Conservation (phyloP, 306 rosid genomes). For the Lagenaria siceraria region DNA sequence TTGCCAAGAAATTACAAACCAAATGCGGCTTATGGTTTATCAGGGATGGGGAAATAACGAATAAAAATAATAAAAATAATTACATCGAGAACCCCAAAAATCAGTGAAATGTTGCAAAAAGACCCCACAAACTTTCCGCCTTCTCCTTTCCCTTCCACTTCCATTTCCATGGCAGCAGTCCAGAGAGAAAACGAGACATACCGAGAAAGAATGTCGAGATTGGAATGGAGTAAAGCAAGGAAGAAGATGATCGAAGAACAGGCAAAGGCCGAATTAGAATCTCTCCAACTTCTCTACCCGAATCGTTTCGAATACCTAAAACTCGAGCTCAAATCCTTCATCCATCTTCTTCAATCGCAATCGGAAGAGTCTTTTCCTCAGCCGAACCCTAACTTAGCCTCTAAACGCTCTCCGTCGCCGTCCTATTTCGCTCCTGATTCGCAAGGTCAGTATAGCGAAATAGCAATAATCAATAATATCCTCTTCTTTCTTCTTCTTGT, state of each 20-base stretch:
- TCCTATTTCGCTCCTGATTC: conserved; percentile 1
- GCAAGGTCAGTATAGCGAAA: conserved; percentile 19
- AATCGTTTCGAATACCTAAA: conserved; percentile 29
- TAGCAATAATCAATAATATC: too few relatives aligned
- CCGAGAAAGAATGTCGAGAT: neutral
- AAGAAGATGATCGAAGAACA: conserved; percentile 24
- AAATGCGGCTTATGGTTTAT: too few relatives aligned
- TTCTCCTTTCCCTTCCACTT: neutral
- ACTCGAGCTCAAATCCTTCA: conserved; percentile 37
- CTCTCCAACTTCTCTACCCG: conserved; percentile 38
- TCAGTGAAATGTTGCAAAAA: neutral
- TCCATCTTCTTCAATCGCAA: conserved; percentile 20
- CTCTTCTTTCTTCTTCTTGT: neutral
- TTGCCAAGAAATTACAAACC: too few relatives aligned
- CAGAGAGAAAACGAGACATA: neutral
- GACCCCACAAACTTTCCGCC: neutral
- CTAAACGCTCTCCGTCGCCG: neutral
- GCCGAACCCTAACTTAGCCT: neutral
- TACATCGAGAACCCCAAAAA: neutral
- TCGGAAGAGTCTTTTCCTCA: neutral
- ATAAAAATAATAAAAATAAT: too few relatives aligned
- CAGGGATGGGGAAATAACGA: too few relatives aligned
- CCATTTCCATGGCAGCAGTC: neutral
- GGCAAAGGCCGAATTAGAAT: conserved; percentile 33
- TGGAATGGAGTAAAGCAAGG: neutral